phyloP scores from a whole-genome alignment of 169 alveolate species.

The Plasmodium berghei region DNA sequence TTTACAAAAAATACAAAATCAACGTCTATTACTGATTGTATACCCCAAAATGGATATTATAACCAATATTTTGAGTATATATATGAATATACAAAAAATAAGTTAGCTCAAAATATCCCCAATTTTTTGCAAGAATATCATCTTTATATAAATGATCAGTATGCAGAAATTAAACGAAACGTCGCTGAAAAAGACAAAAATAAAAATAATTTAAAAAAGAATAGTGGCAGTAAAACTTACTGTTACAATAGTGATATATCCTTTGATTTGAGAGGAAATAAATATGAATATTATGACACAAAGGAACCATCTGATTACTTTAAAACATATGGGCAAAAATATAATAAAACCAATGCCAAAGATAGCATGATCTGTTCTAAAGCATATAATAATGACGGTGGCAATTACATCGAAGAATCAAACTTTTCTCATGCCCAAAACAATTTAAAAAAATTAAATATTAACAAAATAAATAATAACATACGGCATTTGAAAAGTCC shows the following conservation, averaged over 20 bases:
- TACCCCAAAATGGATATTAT: conserved; percentile 82
- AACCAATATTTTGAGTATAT: conserved; percentile 40
- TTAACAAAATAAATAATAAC: conserved; percentile 35
- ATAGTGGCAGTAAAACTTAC: background rate
- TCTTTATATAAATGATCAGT: conserved; percentile 21
- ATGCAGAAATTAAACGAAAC: background rate
- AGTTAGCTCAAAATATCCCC: conserved; percentile 13
- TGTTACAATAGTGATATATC: background rate
- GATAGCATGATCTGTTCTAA: background rate
- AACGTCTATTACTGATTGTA: conserved; percentile 77
- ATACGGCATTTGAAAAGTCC: conserved; percentile 40
- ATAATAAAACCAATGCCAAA: too few relatives aligned
- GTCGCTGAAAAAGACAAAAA: background rate
- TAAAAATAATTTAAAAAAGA: background rate
- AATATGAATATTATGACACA: background rate
- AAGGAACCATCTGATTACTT: background rate
- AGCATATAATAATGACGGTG: background rate
- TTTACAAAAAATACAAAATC: conserved; percentile 76
- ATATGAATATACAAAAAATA: conserved; percentile 14
- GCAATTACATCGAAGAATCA: background rate
- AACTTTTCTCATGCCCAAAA: too few relatives aligned
- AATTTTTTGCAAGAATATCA: conserved; percentile 50
- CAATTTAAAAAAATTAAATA: background rate
- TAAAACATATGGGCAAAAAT: background rate
- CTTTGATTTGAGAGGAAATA: too few relatives aligned